phyloP scores from a whole-genome alignment of 495 filamentous ascomycete species.

The Cladorrhinum samala region DNA sequence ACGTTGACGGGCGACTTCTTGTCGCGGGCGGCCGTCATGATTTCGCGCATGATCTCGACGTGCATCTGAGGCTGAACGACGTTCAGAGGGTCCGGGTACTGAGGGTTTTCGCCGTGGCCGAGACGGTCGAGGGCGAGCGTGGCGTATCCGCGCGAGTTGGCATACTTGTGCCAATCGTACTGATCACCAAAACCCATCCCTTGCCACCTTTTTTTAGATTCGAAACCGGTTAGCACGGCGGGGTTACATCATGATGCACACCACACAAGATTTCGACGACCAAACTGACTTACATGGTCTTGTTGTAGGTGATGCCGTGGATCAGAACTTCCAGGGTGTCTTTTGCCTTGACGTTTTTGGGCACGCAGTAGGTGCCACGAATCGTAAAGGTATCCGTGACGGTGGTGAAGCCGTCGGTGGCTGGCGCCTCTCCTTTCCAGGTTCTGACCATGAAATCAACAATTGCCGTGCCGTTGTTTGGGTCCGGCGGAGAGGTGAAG shows the following conservation, averaged over 20 bases:
- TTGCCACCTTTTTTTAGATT: constrained; percentile 12
- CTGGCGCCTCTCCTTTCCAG: not conserved
- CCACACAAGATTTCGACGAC: too few species aligned
- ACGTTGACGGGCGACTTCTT: constrained; percentile 18
- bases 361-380: constrained; percentile 8
- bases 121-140: constrained; percentile 20
- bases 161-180: constrained; percentile 12
- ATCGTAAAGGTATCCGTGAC: constrained; percentile 11
- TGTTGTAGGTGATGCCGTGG: constrained; percentile 20
- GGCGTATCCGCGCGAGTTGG: constrained; percentile 11
- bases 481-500: too few species aligned
- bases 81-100: constrained; percentile 5
- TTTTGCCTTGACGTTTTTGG: not conserved
- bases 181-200: constrained; percentile 6
- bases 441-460: not conserved
- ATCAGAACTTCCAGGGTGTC: constrained; percentile 15
- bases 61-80: constrained; percentile 10
- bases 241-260: too few species aligned
- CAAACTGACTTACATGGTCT: too few species aligned
- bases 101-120: constrained; percentile 16
- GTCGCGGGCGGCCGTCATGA: constrained; percentile 33
- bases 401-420: constrained; percentile 2
- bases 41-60: constrained; percentile 8
- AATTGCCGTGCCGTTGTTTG: constrained; percentile 1
- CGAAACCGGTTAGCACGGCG: too few species aligned